Percentiles rank a stretch among this genome's conserved stretches.
These are phyloP conservation scores for Amniculicola lignicola DNA, from an alignment of 495 filamentous ascomycete genomes.

Conservation along the genomic window DNA sequence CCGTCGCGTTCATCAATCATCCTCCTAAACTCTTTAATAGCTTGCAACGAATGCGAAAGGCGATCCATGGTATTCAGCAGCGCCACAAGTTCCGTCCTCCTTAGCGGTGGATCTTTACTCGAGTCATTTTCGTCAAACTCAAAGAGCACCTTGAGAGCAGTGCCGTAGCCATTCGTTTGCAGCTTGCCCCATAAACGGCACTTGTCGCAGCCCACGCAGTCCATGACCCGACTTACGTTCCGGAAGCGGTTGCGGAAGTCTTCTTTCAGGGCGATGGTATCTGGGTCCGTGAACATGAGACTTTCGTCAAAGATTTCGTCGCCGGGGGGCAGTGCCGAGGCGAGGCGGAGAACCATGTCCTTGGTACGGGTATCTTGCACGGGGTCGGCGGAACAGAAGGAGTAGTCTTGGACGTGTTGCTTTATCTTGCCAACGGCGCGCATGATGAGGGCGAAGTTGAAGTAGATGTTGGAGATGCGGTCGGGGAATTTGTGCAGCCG, in stretches of 20 bases:
- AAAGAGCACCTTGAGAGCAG: conserved; percentile 91
- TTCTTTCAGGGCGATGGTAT: conserved; percentile 71
- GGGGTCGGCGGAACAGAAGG: conserved; percentile 85
- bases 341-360: conserved; percentile 69
- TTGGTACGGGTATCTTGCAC: conserved; percentile 76
- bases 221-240: conserved; percentile 94
- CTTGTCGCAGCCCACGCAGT: conserved; percentile 98
- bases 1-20: conserved; percentile 59
- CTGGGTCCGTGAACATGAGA: conserved; percentile 83
- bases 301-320: conserved; percentile 89
- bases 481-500: conserved; percentile 82
- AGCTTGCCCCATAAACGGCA: conserved; percentile 97
- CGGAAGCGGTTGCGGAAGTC: conserved; percentile 97
- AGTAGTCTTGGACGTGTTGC: conserved; percentile 77
- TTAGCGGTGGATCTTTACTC: conserved; percentile 67
- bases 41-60: conserved; percentile 72
- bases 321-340: conserved; percentile 58
- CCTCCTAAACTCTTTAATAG: conserved; percentile 67
- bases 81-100: conserved; percentile 88
- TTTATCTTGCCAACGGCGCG: conserved; percentile 90
- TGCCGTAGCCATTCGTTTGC: conserved; percentile 93
- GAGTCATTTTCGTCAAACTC: conserved; percentile 80
- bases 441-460: conserved; percentile 92
- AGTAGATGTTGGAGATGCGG: conserved; percentile 94
- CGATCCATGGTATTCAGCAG: conserved; percentile 90